phyloP scores from a whole-genome alignment of 306 rosid species.

The Acacia melanoxylon region DNA sequence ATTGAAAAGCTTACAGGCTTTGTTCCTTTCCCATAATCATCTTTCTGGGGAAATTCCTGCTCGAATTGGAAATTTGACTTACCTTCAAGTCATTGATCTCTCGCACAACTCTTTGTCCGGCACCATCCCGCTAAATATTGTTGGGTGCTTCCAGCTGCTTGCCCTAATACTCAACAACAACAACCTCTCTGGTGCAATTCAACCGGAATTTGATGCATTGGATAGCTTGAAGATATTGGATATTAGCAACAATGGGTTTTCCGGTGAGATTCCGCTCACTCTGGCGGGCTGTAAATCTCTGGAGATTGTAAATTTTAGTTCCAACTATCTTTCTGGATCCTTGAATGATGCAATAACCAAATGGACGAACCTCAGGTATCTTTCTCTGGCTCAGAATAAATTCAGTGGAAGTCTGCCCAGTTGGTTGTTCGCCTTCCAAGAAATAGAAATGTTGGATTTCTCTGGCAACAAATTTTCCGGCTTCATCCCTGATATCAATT shows the following conservation, averaged over 20 bases:
- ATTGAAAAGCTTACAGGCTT: slow-evolving; percentile 93
- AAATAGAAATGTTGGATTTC: slow-evolving; percentile 75
- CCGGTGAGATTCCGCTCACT: slow-evolving; percentile 92
- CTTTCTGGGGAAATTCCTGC: slow-evolving; percentile 93
- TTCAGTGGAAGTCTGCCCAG: slow-evolving; percentile 79
- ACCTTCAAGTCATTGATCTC: slow-evolving; percentile 96
- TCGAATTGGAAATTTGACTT: slow-evolving; percentile 88
- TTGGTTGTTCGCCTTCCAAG: slow-evolving; percentile 84
- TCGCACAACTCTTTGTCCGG: slow-evolving; percentile 88
- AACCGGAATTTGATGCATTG: slow-evolving; percentile 96
- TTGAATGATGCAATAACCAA: slow-evolving; percentile 90
- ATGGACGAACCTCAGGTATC: slow-evolving; percentile 89
- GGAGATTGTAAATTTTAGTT: slow-evolving; percentile 91
- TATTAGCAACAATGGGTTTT: slow-evolving; percentile 87
- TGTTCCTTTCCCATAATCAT: slow-evolving; percentile 88
- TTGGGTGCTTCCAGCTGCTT: slow-evolving; percentile 97
- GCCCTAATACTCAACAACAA: slow-evolving; percentile 84
- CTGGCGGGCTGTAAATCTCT: slow-evolving; percentile 96
- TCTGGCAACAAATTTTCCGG: slow-evolving; percentile 90
- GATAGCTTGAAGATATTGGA: slow-evolving; percentile 91
- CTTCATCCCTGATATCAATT: slow-evolving; percentile 77
- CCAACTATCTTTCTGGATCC: slow-evolving; percentile 89
- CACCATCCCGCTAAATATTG: slow-evolving; percentile 83
- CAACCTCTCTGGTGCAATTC: slow-evolving; percentile 93
- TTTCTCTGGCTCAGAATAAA: slow-evolving; percentile 80